Percentiles rank a stretch among this genome's conserved stretches.
These are phyloP conservation scores for Tieghemostelium lacteum DNA, from an alignment of 78 protist species.

Conservation along the genomic window DNA sequence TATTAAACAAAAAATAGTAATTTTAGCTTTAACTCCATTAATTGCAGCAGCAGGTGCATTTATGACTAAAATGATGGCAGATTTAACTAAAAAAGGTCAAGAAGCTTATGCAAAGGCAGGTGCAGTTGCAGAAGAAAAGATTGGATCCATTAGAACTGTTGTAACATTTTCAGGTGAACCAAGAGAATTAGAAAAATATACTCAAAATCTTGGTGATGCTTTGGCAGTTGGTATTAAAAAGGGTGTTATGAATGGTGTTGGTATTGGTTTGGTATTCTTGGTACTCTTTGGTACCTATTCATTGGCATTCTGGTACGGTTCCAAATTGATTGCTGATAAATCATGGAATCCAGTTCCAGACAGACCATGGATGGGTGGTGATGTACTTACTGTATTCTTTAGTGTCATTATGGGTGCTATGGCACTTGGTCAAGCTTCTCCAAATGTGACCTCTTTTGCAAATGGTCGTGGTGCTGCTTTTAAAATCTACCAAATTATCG, in stretches of 20 bases:
- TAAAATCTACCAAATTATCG: constrained; percentile 76
- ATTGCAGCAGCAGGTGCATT: constrained; percentile 80
- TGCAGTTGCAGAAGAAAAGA: constrained; percentile 82
- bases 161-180: constrained; percentile 79
- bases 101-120: constrained; percentile 86
- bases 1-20: too few relatives aligned
- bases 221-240: constrained; percentile 30
- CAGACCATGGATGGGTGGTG: constrained; percentile 65
- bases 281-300: constrained; percentile 66
- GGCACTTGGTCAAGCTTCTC: constrained; percentile 85
- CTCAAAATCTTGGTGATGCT: constrained; percentile 26
- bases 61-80: constrained; percentile 53
- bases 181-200: constrained; percentile 11
- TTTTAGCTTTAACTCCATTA: constrained; percentile 62
- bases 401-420: constrained; percentile 81
- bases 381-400: constrained; percentile 84
- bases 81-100: constrained; percentile 58
- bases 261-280: constrained; percentile 79
- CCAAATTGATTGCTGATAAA: constrained; percentile 56
- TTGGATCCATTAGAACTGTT: constrained; percentile 85
- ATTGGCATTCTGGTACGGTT: constrained; percentile 85
- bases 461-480: constrained; percentile 86
- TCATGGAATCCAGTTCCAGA: constrained; percentile 61
- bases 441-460: constrained; percentile 52
- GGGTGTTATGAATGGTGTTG: constrained; percentile 73